A percentile compares a stretch with the other conserved stretches of the same genome.
Evolutionary conservation across 108 stramenopile genomes (phyloP).

Genomic region (Cyclotella cryptica): DNA sequence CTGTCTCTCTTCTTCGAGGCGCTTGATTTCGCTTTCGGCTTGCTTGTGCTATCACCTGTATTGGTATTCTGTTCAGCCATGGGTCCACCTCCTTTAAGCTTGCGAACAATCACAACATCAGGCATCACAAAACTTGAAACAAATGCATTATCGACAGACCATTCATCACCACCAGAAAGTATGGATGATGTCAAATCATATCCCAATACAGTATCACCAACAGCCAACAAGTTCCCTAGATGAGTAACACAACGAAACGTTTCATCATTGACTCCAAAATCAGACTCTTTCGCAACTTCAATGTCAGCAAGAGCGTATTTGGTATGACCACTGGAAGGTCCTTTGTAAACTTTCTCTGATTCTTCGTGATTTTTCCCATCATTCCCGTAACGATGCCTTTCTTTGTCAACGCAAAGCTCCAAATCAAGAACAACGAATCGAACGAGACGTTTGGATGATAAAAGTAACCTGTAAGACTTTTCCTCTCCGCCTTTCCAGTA

Average conservation of each 20-base stretch:
- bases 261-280: slow-evolving; percentile 93
- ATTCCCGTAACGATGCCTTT: slow-evolving; percentile 28
- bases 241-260: slow-evolving; percentile 90
- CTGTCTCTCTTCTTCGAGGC: slow-evolving; percentile 65
- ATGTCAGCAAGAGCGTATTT: slow-evolving; percentile 94
- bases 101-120: slow-evolving; percentile 96
- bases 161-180: slow-evolving; percentile 60
- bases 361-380: slow-evolving; percentile 17
- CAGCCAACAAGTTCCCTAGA: slow-evolving; percentile 90
- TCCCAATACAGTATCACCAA: slow-evolving; percentile 95
- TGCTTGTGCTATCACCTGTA: slow-evolving; percentile 3
- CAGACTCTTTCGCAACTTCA: slow-evolving; percentile 89
- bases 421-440: slow-evolving; percentile 94
- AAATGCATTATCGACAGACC: slow-evolving; percentile 56
- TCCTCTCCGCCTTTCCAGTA: slow-evolving; percentile 83
- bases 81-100: slow-evolving; percentile 61
- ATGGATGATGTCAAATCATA: slow-evolving; percentile 89
- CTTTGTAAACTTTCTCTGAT: slow-evolving; percentile 36
- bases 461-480: slow-evolving; percentile 68
- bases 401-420: slow-evolving; percentile 63
- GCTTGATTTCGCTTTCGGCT: slow-evolving; percentile 53
- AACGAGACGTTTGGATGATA: slow-evolving; percentile 73
- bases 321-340: slow-evolving; percentile 44
- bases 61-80: slow-evolving; percentile 19
- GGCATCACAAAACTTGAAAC: slow-evolving; percentile 78